Evolutionary conservation across 2,329 filamentous ascomycete genomes (phyloP), one percentile per base, ranked within the genome.

Genomic region (Ophiognomonia clavigignenti-juglandacearum): DNA sequence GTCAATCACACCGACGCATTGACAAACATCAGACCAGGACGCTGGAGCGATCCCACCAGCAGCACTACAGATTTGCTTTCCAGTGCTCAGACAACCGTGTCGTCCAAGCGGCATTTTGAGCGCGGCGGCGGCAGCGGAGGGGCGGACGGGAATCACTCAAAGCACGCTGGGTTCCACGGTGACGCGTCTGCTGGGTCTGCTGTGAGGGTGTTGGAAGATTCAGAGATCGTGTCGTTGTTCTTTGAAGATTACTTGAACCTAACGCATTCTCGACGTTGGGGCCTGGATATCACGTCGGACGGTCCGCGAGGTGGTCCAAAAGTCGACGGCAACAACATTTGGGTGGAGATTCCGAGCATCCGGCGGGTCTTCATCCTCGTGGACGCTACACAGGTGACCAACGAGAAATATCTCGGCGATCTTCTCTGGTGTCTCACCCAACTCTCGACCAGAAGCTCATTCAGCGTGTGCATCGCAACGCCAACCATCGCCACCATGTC

Each of bases 331-430:
- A 54, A 59, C 43, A 51, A 56, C 41, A 50, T 54, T 6, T 52
- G 45, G 19, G 54, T 62, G 24, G 56, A 61, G 16, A 62, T 57
- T 0, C 53, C 58, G 0, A 47, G 39, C 19, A 34, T 54, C 6
- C 53, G 57, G 22, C 51, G 61, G 11, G 62, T 59, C 1, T 65
- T 64, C 24, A 53, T 64, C 23, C 59, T 64, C n/a, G 55, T 64
- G 38, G 62, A 64, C 31, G 53, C 60, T 10, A 47, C 57, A 18
- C 58, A 63, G 45, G 53, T 59, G 27, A 58, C 56, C 23, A 51
- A 56, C 2, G 34, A 53, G 0, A 23, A 53, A 0, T 61, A 60
- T 38, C 55, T 61, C 6, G 47, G 57, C 22, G 61, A 61, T 26
- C 46, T 64, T 1, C 41, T 64, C 4, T 52, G 38, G 39, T 56